Base-by-base conservation (phyloP, 225 moss, liverwort and hornwort genomes). In the Pseudisothecium myosuroides region DNA sequence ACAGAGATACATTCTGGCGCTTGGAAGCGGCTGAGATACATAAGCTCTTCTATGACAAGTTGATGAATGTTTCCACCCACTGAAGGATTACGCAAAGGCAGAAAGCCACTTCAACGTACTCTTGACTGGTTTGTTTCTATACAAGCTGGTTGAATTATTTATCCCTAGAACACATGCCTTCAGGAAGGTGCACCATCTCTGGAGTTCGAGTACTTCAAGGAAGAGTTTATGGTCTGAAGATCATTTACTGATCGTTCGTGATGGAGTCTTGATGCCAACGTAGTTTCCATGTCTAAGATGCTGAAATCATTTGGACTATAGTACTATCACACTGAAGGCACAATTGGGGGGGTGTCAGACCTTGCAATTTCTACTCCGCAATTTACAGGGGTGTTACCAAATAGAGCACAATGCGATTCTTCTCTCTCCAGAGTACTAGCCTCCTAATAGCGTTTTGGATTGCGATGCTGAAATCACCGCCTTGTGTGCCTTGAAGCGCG, bases 11-110 rank as follows among this genome's bases (percentile, higher is more conserved):
- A 56, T 92, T 95, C 36, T 99, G 97, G 98, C 91, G 95, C 91
- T 90, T 99, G 87, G 98, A 99, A 93, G 96, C 97, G 50, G 86
- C 92, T 75, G 98, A 99, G 91, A 90, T 91, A 36, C 94, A 96
- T 58, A 91, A 96, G 81, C 92, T 90, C 52, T 97, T 97, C 85
- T 99, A 99, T 72, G 86, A 93, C 75, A 91, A 89, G 80, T 88
- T 92, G 86, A 93, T 91, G 79, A 88, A 66, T 67, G 60, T 75
- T 76, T 85, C 88, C 76, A 71, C 73, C 24, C 76, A 84, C n/a
- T 90, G 85, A 92, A 83, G 69, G 59, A 76, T 67, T 54, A 61
- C 21, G 31, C 31, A 73, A 88, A 59, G 86, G 31, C 27, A 64
- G 37, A 65, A 82, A 39, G 47, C 8, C 65, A 47, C 75, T 60